These are phyloP conservation scores for Suhomyces yuchorum DNA, from an alignment of 1,139 yeast species.

Conservation along the genomic window DNA sequence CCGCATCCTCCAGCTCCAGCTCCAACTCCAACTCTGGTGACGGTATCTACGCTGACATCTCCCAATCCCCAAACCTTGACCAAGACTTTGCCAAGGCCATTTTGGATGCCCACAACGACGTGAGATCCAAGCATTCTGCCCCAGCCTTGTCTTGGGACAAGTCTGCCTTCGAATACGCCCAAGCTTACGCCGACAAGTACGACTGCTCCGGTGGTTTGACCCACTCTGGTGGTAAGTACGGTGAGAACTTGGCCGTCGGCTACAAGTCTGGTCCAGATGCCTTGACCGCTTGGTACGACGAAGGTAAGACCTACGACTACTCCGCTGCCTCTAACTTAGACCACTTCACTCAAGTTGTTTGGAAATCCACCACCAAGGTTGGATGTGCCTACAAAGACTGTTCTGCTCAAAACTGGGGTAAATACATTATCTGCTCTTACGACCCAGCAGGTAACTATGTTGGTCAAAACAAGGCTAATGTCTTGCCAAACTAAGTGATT, in stretches of 20 bases:
- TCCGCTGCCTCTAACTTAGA: conserved; percentile 29
- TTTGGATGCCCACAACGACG: conserved; percentile 64
- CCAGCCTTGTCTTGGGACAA: conserved; percentile 63
- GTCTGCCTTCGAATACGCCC: conserved; percentile 66
- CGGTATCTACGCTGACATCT: conserved; percentile 14
- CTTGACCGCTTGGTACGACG: conserved; percentile 83
- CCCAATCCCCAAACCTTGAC: conserved; percentile 24
- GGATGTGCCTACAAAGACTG: conserved; percentile 47
- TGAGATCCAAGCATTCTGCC: conserved; percentile 70
- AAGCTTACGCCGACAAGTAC: conserved; percentile 65
- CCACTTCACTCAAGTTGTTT: conserved; percentile 46
- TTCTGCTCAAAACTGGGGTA: conserved; percentile 47
- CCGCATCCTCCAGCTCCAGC: conserved; percentile 3
- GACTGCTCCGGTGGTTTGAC: conserved; percentile 67
- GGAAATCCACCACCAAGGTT: conserved; percentile 37
- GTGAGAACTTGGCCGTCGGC: conserved; percentile 89
- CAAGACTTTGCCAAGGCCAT: conserved; percentile 40
- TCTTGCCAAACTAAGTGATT: conserved; percentile 31
- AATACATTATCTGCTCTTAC: conserved; percentile 56
- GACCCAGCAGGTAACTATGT: conserved; percentile 53
- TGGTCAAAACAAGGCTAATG: conserved; percentile 54
- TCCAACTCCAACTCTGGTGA: conserved; percentile 4
- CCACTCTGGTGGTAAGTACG: conserved; percentile 80
- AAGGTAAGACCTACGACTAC: conserved; percentile 61
- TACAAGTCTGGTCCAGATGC: conserved; percentile 54